Percentiles rank a stretch among this genome's conserved stretches.
Evolutionary conservation across 2,329 filamentous ascomycete species (phyloP).

Genomic region (Cytospora paraplurivora): DNA sequence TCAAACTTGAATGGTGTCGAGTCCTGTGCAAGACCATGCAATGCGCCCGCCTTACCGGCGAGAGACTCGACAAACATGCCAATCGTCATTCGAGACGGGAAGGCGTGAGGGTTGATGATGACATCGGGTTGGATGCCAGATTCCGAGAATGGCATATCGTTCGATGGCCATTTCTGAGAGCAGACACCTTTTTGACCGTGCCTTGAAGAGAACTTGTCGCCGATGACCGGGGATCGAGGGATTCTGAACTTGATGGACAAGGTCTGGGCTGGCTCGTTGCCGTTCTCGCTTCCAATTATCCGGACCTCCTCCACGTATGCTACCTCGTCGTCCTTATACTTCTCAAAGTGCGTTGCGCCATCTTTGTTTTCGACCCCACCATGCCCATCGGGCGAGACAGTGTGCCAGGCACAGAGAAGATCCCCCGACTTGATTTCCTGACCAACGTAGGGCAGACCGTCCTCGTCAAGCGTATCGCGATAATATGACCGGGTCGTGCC

Average conservation of each 20-base stretch:
- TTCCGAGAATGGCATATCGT: conserved; percentile 97
- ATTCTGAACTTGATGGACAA: conserved; percentile 92
- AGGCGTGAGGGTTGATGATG: conserved; percentile 99
- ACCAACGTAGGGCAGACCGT: conserved; percentile 83
- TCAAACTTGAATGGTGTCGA: conserved; percentile 94
- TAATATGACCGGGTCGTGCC: conserved; percentile 70
- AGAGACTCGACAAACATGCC: conserved; percentile 99
- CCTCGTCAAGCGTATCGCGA: conserved; percentile 76
- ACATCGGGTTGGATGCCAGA: conserved; percentile 95
- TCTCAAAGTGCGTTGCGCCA: conserved; percentile 81
- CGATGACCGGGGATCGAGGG: conserved; percentile 87
- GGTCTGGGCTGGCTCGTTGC: conserved; percentile 80
- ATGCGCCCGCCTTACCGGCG: conserved; percentile 88
- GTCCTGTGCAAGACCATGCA: conserved; percentile 95
- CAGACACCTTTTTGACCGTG: conserved; percentile 98
- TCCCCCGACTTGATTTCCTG: conserved; percentile 78
- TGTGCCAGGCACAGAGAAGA: conserved; percentile 86
- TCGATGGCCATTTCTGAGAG: conserved; percentile 91
- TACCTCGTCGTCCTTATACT: conserved; percentile 89
- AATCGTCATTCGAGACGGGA: conserved; percentile 99
- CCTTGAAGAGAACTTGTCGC: conserved; percentile 98
- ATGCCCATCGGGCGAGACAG: conserved; percentile 76
- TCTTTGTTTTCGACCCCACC: conserved; percentile 84
- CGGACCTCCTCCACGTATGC: conserved; percentile 93
- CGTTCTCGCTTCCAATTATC: conserved; percentile 81